Evolutionary conservation across 169 alveolate genomes (phyloP), one percentile per base, ranked within the genome.

Genomic region (Eimeria acervulina): DNA sequence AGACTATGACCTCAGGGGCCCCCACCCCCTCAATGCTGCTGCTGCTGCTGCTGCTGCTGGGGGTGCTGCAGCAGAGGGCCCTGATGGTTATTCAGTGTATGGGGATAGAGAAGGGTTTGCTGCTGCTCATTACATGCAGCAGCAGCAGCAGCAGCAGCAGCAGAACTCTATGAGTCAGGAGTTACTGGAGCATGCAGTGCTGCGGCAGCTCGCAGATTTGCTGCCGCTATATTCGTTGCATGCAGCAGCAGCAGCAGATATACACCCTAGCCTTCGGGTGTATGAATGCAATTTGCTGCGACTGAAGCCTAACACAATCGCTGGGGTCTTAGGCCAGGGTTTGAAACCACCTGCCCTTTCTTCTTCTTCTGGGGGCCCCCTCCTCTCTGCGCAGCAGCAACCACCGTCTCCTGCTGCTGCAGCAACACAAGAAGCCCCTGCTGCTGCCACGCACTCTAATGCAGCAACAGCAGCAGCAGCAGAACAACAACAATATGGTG

Each of bases 161-260:
- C 70, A 40, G 2, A 78, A 26, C 94, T 36, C 95, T 19, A 19
- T 76, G 42, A 78, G 59, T 63, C 95, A 90, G 61, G 95, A 90
- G n/a, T 42, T 90, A 8, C 66, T 90, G 23, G 90, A 90, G 90
- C 95, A 90, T 15, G 95, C 95, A 0, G 80, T 90, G 66, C 80
- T 90, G 59, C 74, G 95, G 28, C 95, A 90, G 90, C 90, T 90
- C 6, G 95, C 85, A 12, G 95, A 90, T 38, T 78, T 90, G 66
- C 88, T 90, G 42, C 95, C 95, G 52, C 80, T 90, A 40, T 90
- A 90, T 76, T 19, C 33, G 47, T 76, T 90, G 31, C 90, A 81
- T 47, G 55, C 55, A 47, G 55, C 55, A 47, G 55, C 55, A 47
- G 55, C 55, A 47, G 12, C 55, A 47, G 12, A 47, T 47, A 47